phyloP scores from a whole-genome alignment of 1,139 yeast species.

The Waltiozyma sp. region DNA sequence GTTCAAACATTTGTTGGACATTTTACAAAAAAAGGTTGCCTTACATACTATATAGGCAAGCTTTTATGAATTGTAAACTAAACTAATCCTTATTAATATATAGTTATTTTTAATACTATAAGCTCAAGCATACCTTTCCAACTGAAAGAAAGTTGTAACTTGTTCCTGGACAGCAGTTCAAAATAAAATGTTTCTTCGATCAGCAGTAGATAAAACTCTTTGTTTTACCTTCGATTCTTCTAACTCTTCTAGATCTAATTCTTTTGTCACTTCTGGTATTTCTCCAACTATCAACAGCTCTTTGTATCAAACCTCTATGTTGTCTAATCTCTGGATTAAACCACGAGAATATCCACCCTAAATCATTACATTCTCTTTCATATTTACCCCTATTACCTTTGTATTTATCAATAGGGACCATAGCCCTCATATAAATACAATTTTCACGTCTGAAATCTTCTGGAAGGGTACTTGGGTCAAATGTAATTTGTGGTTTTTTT shows the following conservation, averaged over 20 bases:
- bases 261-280: conserved; percentile 31
- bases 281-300: conserved; percentile 41
- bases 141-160: too few relatives aligned
- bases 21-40: too few relatives aligned
- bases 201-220: background rate
- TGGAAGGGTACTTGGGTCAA: conserved; percentile 24
- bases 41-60: too few relatives aligned
- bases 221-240: conserved; percentile 7
- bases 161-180: too few relatives aligned
- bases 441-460: conserved; percentile 25
- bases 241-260: conserved; percentile 23
- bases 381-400: conserved; percentile 33
- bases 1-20: too few relatives aligned
- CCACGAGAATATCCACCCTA: conserved; percentile 34
- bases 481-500: conserved; percentile 20
- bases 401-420: conserved; percentile 29
- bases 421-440: conserved; percentile 35
- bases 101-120: too few relatives aligned
- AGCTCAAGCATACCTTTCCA: too few relatives aligned
- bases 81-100: too few relatives aligned
- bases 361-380: conserved; percentile 33
- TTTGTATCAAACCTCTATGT: conserved; percentile 34
- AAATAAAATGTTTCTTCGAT: too few relatives aligned
- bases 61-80: too few relatives aligned
- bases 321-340: conserved; percentile 29